Percentiles rank a stretch among this genome's conserved stretches.
phyloP scores from a whole-genome alignment of 306 rosid species.

The Glycyrrhiza uralensis region DNA sequence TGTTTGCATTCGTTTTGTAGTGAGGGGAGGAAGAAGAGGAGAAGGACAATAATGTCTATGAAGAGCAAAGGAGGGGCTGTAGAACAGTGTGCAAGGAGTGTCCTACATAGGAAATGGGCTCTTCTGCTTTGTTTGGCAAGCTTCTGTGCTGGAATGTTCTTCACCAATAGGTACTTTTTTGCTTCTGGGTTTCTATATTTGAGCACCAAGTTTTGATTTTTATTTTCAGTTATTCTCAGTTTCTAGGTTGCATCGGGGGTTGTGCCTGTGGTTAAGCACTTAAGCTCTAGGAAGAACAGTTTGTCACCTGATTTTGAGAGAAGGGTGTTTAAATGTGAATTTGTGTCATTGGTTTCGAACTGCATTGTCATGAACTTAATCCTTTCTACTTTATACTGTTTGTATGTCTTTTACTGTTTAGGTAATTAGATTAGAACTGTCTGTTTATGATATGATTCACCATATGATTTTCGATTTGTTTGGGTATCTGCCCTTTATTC shows the following conservation, averaged over 20 bases:
- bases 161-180: conserved; percentile 62
- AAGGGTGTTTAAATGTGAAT: neutral
- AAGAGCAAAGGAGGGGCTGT: conserved; percentile 59
- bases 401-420: neutral
- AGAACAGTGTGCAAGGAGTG: conserved; percentile 42
- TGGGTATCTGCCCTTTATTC: neutral
- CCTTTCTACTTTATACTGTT: neutral
- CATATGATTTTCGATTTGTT: neutral
- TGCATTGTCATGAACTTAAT: neutral
- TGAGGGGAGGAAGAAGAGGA: conserved; percentile 9
- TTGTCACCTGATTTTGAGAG: neutral
- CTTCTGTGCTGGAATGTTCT: conserved; percentile 85
- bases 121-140: conserved; percentile 70
- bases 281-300: neutral
- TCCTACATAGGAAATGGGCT: conserved; percentile 58
- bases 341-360: conserved; percentile 6
- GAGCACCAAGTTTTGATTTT: conserved; percentile 16
- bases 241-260: conserved; percentile 1
- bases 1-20: conserved; percentile 17
- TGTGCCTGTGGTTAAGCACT: neutral
- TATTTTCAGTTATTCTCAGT: conserved; percentile 11
- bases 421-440: neutral
- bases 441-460: neutral
- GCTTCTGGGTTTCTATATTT: conserved; percentile 32
- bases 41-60: conserved; percentile 44